Evolutionary conservation across 306 rosid species (phyloP).

Genomic region (Macrotyloma uniflorum): DNA sequence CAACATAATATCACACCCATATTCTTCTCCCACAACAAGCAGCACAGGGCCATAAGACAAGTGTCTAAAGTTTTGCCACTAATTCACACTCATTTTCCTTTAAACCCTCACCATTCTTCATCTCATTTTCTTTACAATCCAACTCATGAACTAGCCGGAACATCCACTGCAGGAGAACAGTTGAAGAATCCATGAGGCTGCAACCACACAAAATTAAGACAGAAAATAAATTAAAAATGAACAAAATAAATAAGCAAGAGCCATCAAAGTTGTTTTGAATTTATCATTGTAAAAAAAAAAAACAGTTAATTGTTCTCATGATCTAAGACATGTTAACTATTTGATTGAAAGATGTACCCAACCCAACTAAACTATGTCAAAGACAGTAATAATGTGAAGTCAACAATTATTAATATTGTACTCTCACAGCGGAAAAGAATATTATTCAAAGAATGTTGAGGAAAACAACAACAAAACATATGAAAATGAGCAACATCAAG

Average conservation of each 20-base stretch:
- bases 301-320: too few species aligned
- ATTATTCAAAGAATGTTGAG: background rate
- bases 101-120: too few species aligned
- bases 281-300: too few species aligned
- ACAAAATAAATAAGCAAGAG: background rate
- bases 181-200: constrained; percentile 95
- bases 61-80: constrained; percentile 51
- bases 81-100: constrained; percentile 47
- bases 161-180: constrained; percentile 73
- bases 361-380: background rate
- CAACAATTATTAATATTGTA: background rate
- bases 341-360: background rate
- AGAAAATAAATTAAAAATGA: background rate
- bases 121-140: constrained; percentile 52
- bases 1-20: background rate
- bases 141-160: constrained; percentile 63
- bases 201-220: constrained; percentile 32
- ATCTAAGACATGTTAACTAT: background rate
- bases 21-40: background rate
- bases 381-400: background rate
- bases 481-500: background rate
- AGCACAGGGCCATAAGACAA: background rate
- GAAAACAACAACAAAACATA: too few species aligned
- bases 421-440: too few species aligned
- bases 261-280: background rate